Base-by-base conservation (phyloP, 106 monocot genomes). In the Amphibolis antarctica region DNA sequence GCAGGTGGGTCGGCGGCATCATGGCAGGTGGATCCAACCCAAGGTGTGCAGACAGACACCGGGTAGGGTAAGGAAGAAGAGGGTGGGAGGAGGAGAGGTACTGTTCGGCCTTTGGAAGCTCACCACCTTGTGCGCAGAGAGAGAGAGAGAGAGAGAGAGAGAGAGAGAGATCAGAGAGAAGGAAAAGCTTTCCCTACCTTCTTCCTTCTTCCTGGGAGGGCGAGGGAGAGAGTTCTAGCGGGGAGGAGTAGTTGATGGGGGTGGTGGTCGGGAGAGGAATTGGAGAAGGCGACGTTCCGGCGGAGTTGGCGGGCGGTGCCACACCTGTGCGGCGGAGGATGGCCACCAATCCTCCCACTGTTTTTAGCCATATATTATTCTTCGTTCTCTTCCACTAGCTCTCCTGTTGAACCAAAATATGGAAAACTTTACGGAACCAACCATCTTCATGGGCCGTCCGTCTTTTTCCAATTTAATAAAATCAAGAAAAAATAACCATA, bases 1-100 rank as follows among this genome's bases (percentile, higher is more conserved):
- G 22, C 64, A 65, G 47, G 64, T 14, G 22, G 51, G 26, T 49
- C 18, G 43, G 46, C n/a, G 43, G 43, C 55, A 67, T 11, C 12
- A 31, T 24, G 9, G 0, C 17, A 4, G 54, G 52, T 50, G 51
- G 42, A 61, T 42, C 61, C 44, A 61, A 61, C 43, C 43, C 18
- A 58, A 30, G 17, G 3, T 36, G 36, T 36, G 36, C 49, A 49
- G 49, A 15, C 18, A 49, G 10, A 3, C n/a, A n/a, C n/a, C n/a
- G n/a, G n/a, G n/a, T n/a, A n/a, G n/a, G 49, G 49, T 49, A 19
- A 15, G 49, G 3, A 17, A 19, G 4, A 49, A 19, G 49, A 19
- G n/a, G 49, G 12, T 49, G n/a, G 49, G 49, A 19, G 3, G 3
- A 3, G 49, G n/a, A n/a, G n/a, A n/a, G n/a, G n/a, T n/a, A n/a